Percentiles rank a stretch among this genome's conserved stretches.
These are phyloP conservation scores for Aleurites moluccanus DNA, from an alignment of 441 rosid genomes.

Conservation along the genomic window DNA sequence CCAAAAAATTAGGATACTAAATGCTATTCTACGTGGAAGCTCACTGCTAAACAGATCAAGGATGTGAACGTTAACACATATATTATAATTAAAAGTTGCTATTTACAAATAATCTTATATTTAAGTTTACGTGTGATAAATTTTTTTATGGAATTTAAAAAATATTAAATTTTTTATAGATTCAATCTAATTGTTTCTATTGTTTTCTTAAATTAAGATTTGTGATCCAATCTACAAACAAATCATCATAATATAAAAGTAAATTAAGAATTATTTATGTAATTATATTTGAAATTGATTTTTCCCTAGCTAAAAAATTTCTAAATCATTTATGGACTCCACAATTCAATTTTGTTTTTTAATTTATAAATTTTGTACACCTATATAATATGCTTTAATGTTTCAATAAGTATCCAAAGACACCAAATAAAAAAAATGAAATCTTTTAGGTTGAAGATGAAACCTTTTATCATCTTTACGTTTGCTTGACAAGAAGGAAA, in stretches of 20 bases:
- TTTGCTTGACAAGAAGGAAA: constrained; percentile 35
- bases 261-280: no score
- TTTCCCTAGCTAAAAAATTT: background rate
- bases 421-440: constrained; percentile 7
- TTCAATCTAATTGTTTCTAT: no score
- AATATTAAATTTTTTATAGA: no score
- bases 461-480: constrained; percentile 24
- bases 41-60: background rate
- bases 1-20: no score
- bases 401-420: constrained; percentile 6
- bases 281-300: background rate
- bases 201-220: no score
- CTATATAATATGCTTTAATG: constrained; percentile 13
- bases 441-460: constrained; percentile 29
- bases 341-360: background rate
- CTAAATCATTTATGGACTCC: background rate
- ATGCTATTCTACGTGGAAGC: background rate
- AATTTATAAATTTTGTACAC: background rate
- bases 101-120: no score
- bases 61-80: no score
- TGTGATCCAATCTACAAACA: no score
- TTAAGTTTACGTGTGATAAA: no score
- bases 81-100: no score
- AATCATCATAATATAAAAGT: no score
- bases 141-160: no score